Evolutionary conservation across 139 green algal genomes (phyloP).

Genomic region (Protoeuglena noctilucae): DNA sequence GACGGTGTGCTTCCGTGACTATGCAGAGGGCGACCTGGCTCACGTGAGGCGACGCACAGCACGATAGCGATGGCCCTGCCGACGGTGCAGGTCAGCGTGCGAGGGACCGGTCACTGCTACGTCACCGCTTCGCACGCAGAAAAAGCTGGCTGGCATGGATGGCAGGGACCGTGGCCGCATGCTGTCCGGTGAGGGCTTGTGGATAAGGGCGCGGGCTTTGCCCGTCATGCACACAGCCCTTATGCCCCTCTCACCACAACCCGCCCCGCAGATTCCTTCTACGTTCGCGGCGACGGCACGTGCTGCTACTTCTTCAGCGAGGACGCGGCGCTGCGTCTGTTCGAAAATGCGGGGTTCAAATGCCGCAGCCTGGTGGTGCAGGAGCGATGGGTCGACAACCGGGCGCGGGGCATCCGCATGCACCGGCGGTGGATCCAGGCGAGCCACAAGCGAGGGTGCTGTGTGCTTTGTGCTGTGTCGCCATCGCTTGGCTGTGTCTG

Average conservation of each 20-base stretch:
- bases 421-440: slow-evolving; percentile 4
- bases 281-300: slow-evolving; percentile 8
- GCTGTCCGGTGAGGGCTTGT: too few relatives aligned
- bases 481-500: too few relatives aligned
- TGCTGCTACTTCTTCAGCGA: slow-evolving; percentile 8
- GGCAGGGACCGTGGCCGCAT: too few relatives aligned
- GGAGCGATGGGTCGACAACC: slow-evolving; percentile 2
- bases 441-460: too few relatives aligned
- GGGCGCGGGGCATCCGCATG: slow-evolving; percentile 1
- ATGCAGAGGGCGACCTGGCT: slow-evolving; percentile 6
- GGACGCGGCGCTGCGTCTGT: not conserved
- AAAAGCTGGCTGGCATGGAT: too few relatives aligned
- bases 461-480: too few relatives aligned
- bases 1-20: slow-evolving; percentile 2
- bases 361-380: not conserved
- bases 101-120: too few relatives aligned
- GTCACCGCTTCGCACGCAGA: too few relatives aligned
- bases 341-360: slow-evolving; percentile 1
- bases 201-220: too few relatives aligned
- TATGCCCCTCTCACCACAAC: too few relatives aligned
- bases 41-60: too few relatives aligned
- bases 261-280: slow-evolving; percentile 1
- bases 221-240: too few relatives aligned
- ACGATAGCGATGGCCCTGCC: not conserved
- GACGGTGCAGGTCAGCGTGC: slow-evolving; percentile 3